phyloP scores from a whole-genome alignment of 192 early-diverging fungal species.

The Spizellomyces punctatus region DNA sequence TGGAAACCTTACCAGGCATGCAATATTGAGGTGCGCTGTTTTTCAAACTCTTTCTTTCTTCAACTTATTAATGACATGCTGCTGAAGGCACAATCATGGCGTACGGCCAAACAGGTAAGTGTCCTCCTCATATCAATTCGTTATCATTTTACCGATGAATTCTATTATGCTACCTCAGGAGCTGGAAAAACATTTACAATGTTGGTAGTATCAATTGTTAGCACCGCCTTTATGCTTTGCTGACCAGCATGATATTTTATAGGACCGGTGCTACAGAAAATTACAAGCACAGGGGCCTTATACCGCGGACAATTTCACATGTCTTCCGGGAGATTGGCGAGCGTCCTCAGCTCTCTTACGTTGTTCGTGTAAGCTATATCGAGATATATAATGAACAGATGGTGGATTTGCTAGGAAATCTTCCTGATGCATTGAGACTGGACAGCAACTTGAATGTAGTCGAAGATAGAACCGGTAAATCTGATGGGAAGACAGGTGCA shows the following conservation, averaged over 20 bases:
- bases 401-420: constrained; percentile 50
- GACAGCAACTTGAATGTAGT: constrained; percentile 46
- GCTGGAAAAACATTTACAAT: constrained; percentile 69
- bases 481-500: background rate
- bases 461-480: constrained; percentile 56
- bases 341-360: constrained; percentile 55
- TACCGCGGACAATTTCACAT: constrained; percentile 60
- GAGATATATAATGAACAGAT: constrained; percentile 69
- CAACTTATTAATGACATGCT: constrained; percentile 1
- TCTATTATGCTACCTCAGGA: constrained; percentile 19
- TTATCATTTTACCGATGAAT: background rate
- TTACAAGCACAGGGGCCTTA: constrained; percentile 66
- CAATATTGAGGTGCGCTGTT: too few species aligned
- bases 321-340: constrained; percentile 57
- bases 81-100: constrained; percentile 54
- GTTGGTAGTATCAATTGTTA: constrained; percentile 18
- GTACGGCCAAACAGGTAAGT: constrained; percentile 53
- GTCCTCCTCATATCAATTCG: background rate
- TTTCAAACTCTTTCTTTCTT: background rate
- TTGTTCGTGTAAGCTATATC: constrained; percentile 54
- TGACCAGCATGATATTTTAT: background rate
- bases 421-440: constrained; percentile 29
- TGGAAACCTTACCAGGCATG: background rate
- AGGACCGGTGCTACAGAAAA: constrained; percentile 69
- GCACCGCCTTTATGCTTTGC: background rate